Evolutionary conservation across 2,329 filamentous ascomycete species (phyloP), one percentile per base, ranked within the genome.

Genomic region (Sporothrix protearum): DNA sequence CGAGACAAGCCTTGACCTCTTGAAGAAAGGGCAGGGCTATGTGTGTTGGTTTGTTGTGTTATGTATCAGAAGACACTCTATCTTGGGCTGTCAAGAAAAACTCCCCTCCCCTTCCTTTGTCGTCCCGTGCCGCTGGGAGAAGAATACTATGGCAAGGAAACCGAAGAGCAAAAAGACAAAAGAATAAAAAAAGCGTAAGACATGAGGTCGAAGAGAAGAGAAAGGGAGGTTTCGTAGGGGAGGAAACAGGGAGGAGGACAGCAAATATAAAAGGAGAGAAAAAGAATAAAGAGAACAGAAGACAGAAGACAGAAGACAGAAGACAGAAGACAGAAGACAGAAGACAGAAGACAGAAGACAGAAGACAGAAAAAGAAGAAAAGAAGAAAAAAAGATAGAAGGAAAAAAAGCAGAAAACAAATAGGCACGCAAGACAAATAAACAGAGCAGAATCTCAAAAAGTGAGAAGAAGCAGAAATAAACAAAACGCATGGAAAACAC

Each of bases 131-230:
- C 55, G 55, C 30, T 33, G 12, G 7, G 3, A 57, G 53, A 42
- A 42, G 55, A 22, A 59, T n/a, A 36, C 33, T n/a, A n/a, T 57
- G 28, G 53, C 53, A 57, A 39, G 6, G 33, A 14, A 22, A 28
- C 2, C 16, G 10, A 63, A 66, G 22, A 30, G 42, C 39, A 42
- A 39, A 16, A 53, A 36, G 33, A n/a, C n/a, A 22, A 28, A 14
- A 25, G n/a, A 42, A 69, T 59, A 70, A 59, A 25, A 47, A 47
- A 30, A 66, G 39, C 47, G 30, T 61, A 70, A 63, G 45, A 63
- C 47, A 64, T 63, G 68, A 39, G 19, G 45, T 36, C 25, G 57
- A 64, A 51, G 55, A 53, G 22, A 64, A 53, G 22, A 10, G 45
- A 59, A 33, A n/a, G n/a, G n/a, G n/a, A n/a, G 36, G 25, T 36